Evolutionary conservation across 2,329 filamentous ascomycete genomes (phyloP), one percentile per base, ranked within the genome.

Genomic region (Rutstroemia sp.): DNA sequence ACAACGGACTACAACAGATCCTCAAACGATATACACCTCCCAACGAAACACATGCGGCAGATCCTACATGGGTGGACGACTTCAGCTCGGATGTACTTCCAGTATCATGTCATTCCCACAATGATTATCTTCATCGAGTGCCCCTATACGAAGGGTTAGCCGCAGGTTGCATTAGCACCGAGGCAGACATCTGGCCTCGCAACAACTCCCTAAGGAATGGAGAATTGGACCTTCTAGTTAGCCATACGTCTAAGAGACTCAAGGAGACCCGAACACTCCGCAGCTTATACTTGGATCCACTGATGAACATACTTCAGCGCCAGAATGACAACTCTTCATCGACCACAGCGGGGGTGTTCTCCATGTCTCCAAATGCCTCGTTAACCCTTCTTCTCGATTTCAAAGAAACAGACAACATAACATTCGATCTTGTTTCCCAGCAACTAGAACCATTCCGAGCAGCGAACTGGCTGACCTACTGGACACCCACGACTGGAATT

Each of bases 221-320:
- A 55, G 78, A 82, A 56, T 75, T 69, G 30, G 61, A 63, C 27
- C 71, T 84, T 14, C 77, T 78, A 67, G 77, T 81, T 50, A 81
- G 82, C 14, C 82, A 85, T 63, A 77, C 80, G 60, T 61, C 72
- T 51, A 73, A 71, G 6, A 77, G 80, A n/a, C 69, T 84, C 14
- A 81, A 76, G 8, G 62, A 71, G 25, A 69, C 70, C 30, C 75
- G 81, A 30, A 84, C 81, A 2, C 72, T 85, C 4, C 69, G 77
- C 50, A 76, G 75, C 2, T 73, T 85, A 37, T 85, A 85, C 65
- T 75, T 84, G 61, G 72, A 80, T 48, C 82, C 81, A 3, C 78
- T 86, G 55, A 69, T 83, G 27, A 71, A 75, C 56, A 79, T 80
- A 0, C 70, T 86, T 10, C 69, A 74, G 42, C 75, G 75, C 16